Conservation (phyloP, 208 protist species). For the Histomonas meleagridis region DNA sequence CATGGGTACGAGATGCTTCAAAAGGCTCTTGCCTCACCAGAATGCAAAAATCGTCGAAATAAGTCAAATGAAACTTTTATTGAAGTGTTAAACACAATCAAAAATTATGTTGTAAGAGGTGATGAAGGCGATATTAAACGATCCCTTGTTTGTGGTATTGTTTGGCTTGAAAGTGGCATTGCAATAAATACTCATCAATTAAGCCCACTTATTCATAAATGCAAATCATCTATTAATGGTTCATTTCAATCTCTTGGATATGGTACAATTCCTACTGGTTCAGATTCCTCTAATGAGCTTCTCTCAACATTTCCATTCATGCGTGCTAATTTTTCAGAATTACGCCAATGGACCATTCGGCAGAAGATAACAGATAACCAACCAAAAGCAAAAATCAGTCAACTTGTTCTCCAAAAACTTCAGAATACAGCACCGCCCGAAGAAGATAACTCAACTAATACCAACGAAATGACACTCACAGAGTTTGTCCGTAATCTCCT, state of each 20-base stretch:
- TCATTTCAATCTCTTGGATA: not conserved
- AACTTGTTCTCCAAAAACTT: not conserved
- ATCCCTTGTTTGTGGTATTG: slow-evolving; percentile 10
- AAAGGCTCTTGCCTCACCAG: not conserved
- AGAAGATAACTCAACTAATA: no score
- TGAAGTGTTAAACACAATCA: not conserved
- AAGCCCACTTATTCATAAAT: not conserved
- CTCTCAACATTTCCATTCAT: not conserved
- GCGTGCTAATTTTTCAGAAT: not conserved
- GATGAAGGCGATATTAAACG: not conserved
- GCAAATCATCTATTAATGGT: slow-evolving; percentile 21
- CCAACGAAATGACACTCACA: no score
- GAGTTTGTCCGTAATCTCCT: no score
- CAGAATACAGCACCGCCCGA: not conserved
- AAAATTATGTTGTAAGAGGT: not conserved
- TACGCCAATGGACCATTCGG: slow-evolving; percentile 9
- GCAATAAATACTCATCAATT: slow-evolving; percentile 5
- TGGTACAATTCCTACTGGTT: not conserved
- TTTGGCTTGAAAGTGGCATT: not conserved
- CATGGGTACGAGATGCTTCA: not conserved
- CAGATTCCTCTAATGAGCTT: not conserved
- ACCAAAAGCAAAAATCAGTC: not conserved
- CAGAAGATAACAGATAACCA: no score
- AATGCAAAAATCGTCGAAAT: slow-evolving; percentile 9
- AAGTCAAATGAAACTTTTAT: not conserved